phyloP scores from a whole-genome alignment of 2,329 filamentous ascomycete genomes.

The Pseudogymnoascus sp. region DNA sequence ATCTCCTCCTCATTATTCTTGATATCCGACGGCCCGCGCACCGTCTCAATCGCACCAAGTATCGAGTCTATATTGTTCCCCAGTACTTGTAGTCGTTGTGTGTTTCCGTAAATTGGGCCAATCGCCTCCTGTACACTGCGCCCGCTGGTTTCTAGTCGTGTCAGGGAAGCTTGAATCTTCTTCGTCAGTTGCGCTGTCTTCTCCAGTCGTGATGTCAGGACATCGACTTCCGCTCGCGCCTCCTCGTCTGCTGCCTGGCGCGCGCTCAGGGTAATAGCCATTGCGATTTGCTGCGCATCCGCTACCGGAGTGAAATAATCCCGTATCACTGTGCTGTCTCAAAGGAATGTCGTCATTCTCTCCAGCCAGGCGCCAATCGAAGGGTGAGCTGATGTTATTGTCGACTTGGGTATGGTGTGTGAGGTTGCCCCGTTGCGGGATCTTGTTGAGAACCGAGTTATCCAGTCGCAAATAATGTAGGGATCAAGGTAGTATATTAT shows the following conservation, averaged over 20 bases:
- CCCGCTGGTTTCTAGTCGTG: constrained; percentile 77
- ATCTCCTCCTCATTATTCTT: constrained; percentile 88
- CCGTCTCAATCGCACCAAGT: constrained; percentile 76
- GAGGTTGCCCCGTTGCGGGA: neutral
- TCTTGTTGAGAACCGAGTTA: neutral
- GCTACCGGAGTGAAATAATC: neutral
- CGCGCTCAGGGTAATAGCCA: constrained; percentile 27
- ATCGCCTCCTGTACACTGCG: constrained; percentile 89
- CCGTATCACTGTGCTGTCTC: neutral
- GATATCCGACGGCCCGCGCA: constrained; percentile 86
- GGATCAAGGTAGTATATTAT: neutral
- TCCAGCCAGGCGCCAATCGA: neutral
- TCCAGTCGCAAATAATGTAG: neutral
- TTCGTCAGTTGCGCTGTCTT: constrained; percentile 92
- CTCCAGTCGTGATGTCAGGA: constrained; percentile 68
- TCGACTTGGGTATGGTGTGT: neutral
- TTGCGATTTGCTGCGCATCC: constrained; percentile 11
- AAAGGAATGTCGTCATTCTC: neutral
- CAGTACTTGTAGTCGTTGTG: constrained; percentile 79
- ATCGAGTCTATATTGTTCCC: constrained; percentile 81
- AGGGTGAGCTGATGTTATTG: neutral
- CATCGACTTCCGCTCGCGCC: constrained; percentile 63
- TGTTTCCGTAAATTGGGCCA: constrained; percentile 87
- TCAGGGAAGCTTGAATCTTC: constrained; percentile 86
- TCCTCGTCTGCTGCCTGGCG: constrained; percentile 50